Base-by-base conservation (phyloP, 768 basidiomycete genomes). In the Tricholoma terreum region DNA sequence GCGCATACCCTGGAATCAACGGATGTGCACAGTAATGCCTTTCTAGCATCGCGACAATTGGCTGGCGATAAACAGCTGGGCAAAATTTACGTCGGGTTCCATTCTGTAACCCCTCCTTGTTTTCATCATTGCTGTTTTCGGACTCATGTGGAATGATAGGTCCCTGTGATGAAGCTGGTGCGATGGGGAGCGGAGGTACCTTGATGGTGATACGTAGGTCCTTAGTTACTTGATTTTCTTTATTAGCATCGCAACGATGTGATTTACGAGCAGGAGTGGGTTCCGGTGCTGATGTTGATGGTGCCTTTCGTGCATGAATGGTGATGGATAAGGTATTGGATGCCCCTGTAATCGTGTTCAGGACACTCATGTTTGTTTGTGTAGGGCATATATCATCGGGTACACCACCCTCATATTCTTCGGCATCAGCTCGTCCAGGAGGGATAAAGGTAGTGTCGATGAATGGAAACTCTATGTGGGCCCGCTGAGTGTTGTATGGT, bases 341-440 rank as follows among this genome's bases (percentile, higher is more conserved):
- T 40, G 38, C 12, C 38, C 38, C 38, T 40, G 38, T 19, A 40
- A 40, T 40, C 6, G 38, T 40, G 38, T 40, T 40, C 38, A 40
- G 38, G n/a, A 40, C 17, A 5, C 38, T 33, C 6, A 33, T 10
- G 10, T 33, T 33, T 33, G 31, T 33, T 33, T 33, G 31, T 33
- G 31, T 33, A 40, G 38, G 38, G 38, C 38, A 40, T 40, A 40
- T 40, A 19, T 56, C 53, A 35, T 54, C 43, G 48, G 46, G 67
- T 86, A 35, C 30, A 21, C 67, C 63, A 15, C 65, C 67, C 51
- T 69, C 63, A 34, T 64, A n/a, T n/a, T n/a, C n/a, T n/a, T n/a
- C n/a, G n/a, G n/a, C n/a, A n/a, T n/a, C n/a, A n/a, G n/a, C n/a
- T n/a, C n/a, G n/a, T n/a, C n/a, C n/a, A n/a, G n/a, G n/a, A n/a